These are phyloP conservation scores for Coemansia aciculifera DNA, from an alignment of 192 early-diverging fungal species.

Conservation along the genomic window DNA sequence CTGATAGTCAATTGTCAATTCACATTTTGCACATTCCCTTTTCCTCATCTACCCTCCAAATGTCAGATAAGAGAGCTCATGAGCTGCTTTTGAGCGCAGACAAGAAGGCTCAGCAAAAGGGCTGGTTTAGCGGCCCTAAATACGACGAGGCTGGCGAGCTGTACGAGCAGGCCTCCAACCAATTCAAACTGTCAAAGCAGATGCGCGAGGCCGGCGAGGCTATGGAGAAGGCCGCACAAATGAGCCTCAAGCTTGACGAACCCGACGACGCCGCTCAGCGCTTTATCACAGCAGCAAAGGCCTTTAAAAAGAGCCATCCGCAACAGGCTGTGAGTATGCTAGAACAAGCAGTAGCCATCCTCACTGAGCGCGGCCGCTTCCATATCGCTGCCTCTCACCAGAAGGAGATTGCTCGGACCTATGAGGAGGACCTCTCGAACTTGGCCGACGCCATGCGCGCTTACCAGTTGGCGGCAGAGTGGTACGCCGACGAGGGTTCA, in stretches of 20 bases:
- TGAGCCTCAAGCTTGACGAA: constrained; percentile 74
- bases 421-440: constrained; percentile 82
- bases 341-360: constrained; percentile 74
- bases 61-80: constrained; percentile 36
- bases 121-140: constrained; percentile 81
- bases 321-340: constrained; percentile 75
- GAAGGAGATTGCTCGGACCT: constrained; percentile 91
- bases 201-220: constrained; percentile 95
- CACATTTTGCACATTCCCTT: not conserved
- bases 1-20: no score
- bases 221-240: constrained; percentile 79
- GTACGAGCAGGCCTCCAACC: constrained; percentile 87
- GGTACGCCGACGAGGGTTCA: constrained; percentile 90
- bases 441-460: constrained; percentile 77
- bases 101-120: constrained; percentile 63
- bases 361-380: constrained; percentile 85
- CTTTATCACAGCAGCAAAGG: constrained; percentile 87
- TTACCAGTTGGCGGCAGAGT: constrained; percentile 89
- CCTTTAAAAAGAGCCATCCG: constrained; percentile 83
- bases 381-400: constrained; percentile 88
- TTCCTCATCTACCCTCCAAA: constrained; percentile 8
- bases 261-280: constrained; percentile 82
- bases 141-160: constrained; percentile 94
- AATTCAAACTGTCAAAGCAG: constrained; percentile 89
- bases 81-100: constrained; percentile 68